Percentiles rank a stretch among this genome's conserved stretches.
Conservation (phyloP, 2,329 filamentous ascomycete genomes). For the Rachicladosporium sp. region DNA sequence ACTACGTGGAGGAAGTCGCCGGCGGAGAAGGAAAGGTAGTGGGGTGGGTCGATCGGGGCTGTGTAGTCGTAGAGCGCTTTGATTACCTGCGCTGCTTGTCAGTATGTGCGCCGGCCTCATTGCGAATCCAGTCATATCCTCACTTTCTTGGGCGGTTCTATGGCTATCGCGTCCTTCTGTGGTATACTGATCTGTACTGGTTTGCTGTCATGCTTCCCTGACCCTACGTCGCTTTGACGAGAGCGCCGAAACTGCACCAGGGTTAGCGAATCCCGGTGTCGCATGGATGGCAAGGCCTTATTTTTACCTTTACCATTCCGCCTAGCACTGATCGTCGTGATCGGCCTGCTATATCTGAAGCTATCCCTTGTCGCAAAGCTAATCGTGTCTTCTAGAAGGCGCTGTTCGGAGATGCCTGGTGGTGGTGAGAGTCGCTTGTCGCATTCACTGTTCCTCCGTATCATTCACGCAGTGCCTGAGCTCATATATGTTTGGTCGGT, state of each 20-base stretch:
- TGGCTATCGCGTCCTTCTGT: slow-evolving; percentile 75
- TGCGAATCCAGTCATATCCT: slow-evolving; percentile 12
- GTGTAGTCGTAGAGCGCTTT: slow-evolving; percentile 91
- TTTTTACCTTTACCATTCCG: no score
- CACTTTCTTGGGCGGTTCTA: slow-evolving; percentile 89
- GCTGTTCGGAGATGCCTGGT: no score
- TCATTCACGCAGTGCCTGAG: no score
- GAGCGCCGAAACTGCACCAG: slow-evolving; percentile 56
- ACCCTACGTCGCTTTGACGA: slow-evolving; percentile 59
- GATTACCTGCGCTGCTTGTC: slow-evolving; percentile 56
- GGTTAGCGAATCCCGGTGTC: slow-evolving; percentile 1
- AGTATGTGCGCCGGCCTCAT: background rate
- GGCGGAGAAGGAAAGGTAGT: slow-evolving; percentile 74
- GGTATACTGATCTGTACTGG: slow-evolving; percentile 64
- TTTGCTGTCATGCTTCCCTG: slow-evolving; percentile 53
- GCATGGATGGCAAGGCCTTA: no score
- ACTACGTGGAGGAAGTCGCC: slow-evolving; percentile 99
- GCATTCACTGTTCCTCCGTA: no score
- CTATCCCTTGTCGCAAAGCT: no score
- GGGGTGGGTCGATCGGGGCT: slow-evolving; percentile 46
- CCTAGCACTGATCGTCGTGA: no score
- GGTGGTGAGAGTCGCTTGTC: no score
- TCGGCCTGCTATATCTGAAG: no score
- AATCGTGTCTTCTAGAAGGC: no score
- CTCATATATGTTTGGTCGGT: no score